Base-by-base conservation (phyloP, 345 rosid genomes). In the Kandelia obovata region DNA sequence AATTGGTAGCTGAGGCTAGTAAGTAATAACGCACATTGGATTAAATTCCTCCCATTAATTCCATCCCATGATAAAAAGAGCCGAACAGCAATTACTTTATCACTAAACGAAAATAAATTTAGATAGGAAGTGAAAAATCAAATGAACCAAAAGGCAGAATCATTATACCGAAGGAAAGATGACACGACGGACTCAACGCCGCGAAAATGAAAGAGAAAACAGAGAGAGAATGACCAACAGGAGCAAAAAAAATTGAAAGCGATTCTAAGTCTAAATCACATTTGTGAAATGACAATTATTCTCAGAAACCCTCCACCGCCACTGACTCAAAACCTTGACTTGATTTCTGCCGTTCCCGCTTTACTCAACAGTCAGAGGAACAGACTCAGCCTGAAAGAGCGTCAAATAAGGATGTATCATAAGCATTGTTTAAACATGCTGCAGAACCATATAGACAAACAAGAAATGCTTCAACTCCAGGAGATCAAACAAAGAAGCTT, bases 361-460 rank as follows among this genome's bases (percentile, higher is more conserved):
- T 49, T 37, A 70, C 71, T 84, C 86, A 2, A 72, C 71, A 7
- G 91, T 80, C 53, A 86, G 71, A 60, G 98, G 96, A 75, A 92
- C 98, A 17, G 90, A 83, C 34, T 87, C 87, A 26, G 98, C 98
- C 96, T 92, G 83, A 19, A 80, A 39, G 43, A 35, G 27, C 10
- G 31, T 53, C 4, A 35, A 25, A 31, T 58, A 17, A 56, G 17
- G 47, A 11, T 15, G 6, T 58, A 62, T 25, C 5, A 58, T 49
- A 70, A 37, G 28, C 35, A 53, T 32, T 20, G 13, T 64, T 62
- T 49, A 47, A 58, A 5, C 35, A 26, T 49, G n/a, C 19, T 4
- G 32, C 35, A 10, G 1, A n/a, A 16, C 9, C 21, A 35, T 25
- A 8, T 25, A 21, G 21, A 13, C 49, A 17, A 23, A 25, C 7